Conservation (phyloP, 1,139 yeast species). For the Saccharomyces hybrid region DNA sequence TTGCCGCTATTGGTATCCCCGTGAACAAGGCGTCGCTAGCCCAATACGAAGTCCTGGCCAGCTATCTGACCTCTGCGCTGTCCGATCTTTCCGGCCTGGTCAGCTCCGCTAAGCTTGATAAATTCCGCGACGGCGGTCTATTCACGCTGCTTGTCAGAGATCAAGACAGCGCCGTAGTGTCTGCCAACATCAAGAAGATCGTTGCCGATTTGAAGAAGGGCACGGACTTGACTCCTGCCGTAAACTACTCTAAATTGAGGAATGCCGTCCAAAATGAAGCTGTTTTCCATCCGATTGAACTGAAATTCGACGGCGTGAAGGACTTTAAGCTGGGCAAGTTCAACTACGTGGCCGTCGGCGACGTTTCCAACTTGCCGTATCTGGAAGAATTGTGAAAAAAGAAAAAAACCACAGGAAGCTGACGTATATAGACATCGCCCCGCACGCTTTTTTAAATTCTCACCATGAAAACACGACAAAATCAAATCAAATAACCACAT, state of each 20-base stretch:
- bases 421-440: not conserved
- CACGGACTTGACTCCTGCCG: conserved; percentile 40
- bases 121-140: conserved; percentile 77
- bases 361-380: conserved; percentile 79
- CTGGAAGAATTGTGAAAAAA: conserved; percentile 69
- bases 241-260: conserved; percentile 41
- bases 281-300: conserved; percentile 19
- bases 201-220: conserved; percentile 50
- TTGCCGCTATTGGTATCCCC: conserved; percentile 80
- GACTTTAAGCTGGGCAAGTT: conserved; percentile 54
- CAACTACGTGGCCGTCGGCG: conserved; percentile 89
- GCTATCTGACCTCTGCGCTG: conserved; percentile 61
- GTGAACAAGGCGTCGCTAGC: conserved; percentile 53
- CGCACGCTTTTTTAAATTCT: not conserved
- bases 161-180: conserved; percentile 48
- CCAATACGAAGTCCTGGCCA: conserved; percentile 63
- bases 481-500: not conserved
- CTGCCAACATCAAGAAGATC: conserved; percentile 55
- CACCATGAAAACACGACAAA: not conserved
- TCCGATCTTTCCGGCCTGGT: conserved; percentile 44
- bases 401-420: not conserved
- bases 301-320: conserved; percentile 42
- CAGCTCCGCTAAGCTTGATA: conserved; percentile 49
- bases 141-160: conserved; percentile 66
- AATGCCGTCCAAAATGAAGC: conserved; percentile 37